Evolutionary conservation across 1,139 yeast genomes (phyloP), one percentile per base, ranked within the genome.

Genomic region (Suhomyces terraborum): DNA sequence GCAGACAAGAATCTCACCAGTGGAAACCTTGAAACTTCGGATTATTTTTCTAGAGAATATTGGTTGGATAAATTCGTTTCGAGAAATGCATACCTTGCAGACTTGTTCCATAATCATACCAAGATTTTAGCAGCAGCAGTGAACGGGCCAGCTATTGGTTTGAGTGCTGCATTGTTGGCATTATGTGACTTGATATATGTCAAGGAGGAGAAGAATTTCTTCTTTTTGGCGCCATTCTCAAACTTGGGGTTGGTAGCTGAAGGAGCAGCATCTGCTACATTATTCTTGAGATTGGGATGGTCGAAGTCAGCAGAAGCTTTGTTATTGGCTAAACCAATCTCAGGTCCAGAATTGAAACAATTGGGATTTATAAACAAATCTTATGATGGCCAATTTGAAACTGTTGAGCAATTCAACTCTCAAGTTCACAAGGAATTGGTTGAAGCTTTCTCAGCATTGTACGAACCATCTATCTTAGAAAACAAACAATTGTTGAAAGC

Each of bases 61-160:
- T 81, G 87, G 86, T 64, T 81, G 46, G 64, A 70, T 43, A 66
- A 67, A 45, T 84, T 86, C 55, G 80, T 82, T 10, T 79, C 88
- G 8, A 77, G 91, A 57, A 88, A 88, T 60, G 74, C 82, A 19
- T 81, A 75, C 54, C 66, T 88, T 43, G 83, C 94, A 6, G 79
- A 82, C 48, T 69, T 84, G 32, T 82, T 87, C 61, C 78, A 80
- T 52, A 77, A 80, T 55, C 96, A 88, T 61, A 67, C 75, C 17
- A 89, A 88, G 62, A 73, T 88, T 4, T 67, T 88, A 39, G 83
- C 83, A 19, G 80, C 82, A 28, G 91, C 93, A 9, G 70, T 88
- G 46, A 88, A 88, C 55, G 96, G 97, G 1, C 96, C 96, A 0
- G 95, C 82, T 9, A 78, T 88, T 49, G 97, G 97, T 0, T 73